Evolutionary conservation across 768 basidiomycete genomes (phyloP).

Genomic region (Suillus subaureus): DNA sequence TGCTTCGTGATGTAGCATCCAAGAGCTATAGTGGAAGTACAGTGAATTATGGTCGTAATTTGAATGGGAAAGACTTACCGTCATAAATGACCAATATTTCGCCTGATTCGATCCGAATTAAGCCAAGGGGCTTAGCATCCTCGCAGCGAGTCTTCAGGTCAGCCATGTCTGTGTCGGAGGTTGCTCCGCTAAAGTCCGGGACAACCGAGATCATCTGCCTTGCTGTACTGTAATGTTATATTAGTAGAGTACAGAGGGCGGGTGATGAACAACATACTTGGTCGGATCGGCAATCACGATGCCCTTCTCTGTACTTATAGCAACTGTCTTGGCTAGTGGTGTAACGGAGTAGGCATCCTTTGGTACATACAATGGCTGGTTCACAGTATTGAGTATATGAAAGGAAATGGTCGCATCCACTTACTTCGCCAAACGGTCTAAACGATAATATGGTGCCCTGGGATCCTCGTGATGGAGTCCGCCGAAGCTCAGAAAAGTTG

Average conservation of each 20-base stretch:
- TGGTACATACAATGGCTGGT: slow-evolving; percentile 68
- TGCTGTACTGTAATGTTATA: slow-evolving; percentile 37
- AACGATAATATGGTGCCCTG: slow-evolving; percentile 45
- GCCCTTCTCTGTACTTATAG: slow-evolving; percentile 64
- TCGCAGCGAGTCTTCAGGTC: slow-evolving; percentile 63
- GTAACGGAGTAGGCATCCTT: slow-evolving; percentile 68
- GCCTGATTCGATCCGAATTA: slow-evolving; percentile 52
- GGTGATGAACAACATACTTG: slow-evolving; percentile 48
- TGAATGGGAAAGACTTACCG: slow-evolving; percentile 43
- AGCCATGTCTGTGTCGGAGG: slow-evolving; percentile 42
- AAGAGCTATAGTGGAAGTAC: slow-evolving; percentile 47
- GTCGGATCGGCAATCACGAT: slow-evolving; percentile 68
- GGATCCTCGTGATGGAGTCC: slow-evolving; percentile 38
- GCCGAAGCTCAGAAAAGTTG: slow-evolving; percentile 38
- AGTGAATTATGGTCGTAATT: not conserved
- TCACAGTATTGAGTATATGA: slow-evolving; percentile 7
- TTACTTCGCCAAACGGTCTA: slow-evolving; percentile 66
- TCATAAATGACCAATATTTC: slow-evolving; percentile 79
- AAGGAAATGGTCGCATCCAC: slow-evolving; percentile 21
- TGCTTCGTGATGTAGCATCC: slow-evolving; percentile 78
- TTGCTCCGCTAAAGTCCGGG: slow-evolving; percentile 56
- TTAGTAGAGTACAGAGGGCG: not conserved
- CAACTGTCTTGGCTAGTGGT: slow-evolving; percentile 61
- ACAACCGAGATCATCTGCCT: slow-evolving; percentile 49
- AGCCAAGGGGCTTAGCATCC: slow-evolving; percentile 62